A percentile compares a stretch with the other conserved stretches of the same genome.
Evolutionary conservation across 2,329 filamentous ascomycete species (phyloP).

Genomic region (Venturiaceae sp.): DNA sequence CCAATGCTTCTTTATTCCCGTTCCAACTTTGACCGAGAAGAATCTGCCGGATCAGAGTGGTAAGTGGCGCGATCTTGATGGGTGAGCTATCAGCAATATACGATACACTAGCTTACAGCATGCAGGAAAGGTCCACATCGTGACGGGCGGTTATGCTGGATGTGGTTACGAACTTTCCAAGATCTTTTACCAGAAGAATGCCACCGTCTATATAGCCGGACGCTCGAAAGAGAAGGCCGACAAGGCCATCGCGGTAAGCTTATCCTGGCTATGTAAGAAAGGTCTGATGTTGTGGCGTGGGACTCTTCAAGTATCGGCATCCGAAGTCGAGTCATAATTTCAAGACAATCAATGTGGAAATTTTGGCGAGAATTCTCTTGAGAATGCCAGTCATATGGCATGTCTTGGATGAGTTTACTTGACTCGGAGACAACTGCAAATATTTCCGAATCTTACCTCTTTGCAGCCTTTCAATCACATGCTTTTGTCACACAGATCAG

Average conservation of each 20-base stretch:
- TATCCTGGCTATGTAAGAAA: no score
- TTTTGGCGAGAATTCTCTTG: no score
- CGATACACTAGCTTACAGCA: background rate
- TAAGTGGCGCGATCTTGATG: background rate
- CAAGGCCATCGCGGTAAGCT: slow-evolving; percentile 1
- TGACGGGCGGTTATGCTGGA: slow-evolving; percentile 7
- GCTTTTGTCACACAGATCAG: background rate
- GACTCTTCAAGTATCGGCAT: no score
- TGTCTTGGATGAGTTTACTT: no score
- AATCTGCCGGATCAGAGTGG: slow-evolving; percentile 8
- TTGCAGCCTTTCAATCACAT: background rate
- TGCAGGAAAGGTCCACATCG: slow-evolving; percentile 7
- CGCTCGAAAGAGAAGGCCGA: slow-evolving; percentile 3
- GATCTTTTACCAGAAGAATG: slow-evolving; percentile 7
- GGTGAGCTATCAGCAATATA: no score
- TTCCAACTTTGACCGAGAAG: slow-evolving; percentile 7
- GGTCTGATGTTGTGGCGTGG: no score
- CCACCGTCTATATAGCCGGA: slow-evolving; percentile 7
- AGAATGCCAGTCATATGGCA: no score
- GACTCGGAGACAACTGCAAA: no score
- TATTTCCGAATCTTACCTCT: no score
- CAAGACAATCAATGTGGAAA: no score
- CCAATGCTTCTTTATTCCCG: slow-evolving; percentile 6
- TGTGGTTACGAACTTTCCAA: slow-evolving; percentile 5
- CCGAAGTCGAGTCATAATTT: no score